Conservation (phyloP, 208 protist genomes). For the Endotrypanum monterogeii region DNA sequence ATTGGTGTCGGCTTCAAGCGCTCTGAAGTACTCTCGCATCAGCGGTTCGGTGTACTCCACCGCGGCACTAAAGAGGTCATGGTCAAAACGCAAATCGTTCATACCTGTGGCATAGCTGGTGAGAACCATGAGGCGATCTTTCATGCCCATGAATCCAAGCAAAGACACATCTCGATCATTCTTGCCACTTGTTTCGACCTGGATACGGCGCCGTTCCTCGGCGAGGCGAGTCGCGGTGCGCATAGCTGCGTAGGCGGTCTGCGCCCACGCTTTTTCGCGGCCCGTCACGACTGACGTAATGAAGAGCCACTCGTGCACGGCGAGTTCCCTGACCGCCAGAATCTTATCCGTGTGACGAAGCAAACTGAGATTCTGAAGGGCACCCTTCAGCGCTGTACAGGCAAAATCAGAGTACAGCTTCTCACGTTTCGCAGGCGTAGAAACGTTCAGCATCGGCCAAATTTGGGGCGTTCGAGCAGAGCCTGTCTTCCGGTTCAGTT, state of each 20-base stretch:
- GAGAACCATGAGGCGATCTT: conserved; percentile 2
- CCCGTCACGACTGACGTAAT: conserved; percentile 5
- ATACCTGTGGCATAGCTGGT: neutral
- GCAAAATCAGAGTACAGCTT: conserved; percentile 1
- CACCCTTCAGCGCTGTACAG: neutral
- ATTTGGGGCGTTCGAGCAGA: neutral
- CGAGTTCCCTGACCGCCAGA: conserved; percentile 4
- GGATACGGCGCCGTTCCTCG: conserved; percentile 7
- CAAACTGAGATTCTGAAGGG: conserved; percentile 16
- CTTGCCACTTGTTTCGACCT: neutral
- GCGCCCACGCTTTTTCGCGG: conserved; percentile 12
- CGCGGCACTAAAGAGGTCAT: neutral
- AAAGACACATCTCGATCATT: conserved; percentile 8
- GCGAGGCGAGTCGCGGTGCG: neutral
- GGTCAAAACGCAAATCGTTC: conserved; percentile 2
- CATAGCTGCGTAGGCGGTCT: neutral
- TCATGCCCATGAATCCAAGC: neutral
- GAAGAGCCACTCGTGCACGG: conserved; percentile 19
- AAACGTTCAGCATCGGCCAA: neutral
- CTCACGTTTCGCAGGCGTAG: neutral
- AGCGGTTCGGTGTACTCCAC: conserved; percentile 4
- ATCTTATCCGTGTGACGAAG: conserved; percentile 16
- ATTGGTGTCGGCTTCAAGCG: neutral
- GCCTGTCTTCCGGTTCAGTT: neutral
- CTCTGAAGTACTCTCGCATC: conserved; percentile 15